These are phyloP conservation scores for Clohesyomyces aquaticus DNA, from an alignment of 495 filamentous ascomycete species.

Conservation along the genomic window DNA sequence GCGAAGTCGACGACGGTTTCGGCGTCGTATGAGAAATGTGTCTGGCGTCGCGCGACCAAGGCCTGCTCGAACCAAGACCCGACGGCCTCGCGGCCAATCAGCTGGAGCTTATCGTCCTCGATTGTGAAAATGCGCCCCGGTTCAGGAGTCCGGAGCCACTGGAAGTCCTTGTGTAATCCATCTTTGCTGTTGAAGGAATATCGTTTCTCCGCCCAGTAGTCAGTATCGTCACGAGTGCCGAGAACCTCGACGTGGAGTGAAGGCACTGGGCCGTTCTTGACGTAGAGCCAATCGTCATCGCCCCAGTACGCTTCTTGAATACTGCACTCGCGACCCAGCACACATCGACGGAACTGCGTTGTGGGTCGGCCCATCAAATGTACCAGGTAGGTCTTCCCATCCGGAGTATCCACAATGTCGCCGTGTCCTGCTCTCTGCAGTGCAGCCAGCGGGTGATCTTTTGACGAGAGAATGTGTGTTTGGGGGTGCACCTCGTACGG, in stretches of 20 bases:
- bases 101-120: constrained; percentile 47
- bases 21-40: constrained; percentile 61
- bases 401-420: constrained; percentile 61
- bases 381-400: constrained; percentile 60
- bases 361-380: constrained; percentile 59
- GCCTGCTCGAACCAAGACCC: constrained; percentile 63
- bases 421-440: constrained; percentile 63
- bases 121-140: constrained; percentile 56
- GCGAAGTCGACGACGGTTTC: constrained; percentile 58
- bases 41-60: constrained; percentile 57
- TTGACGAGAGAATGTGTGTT: constrained; percentile 34
- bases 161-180: constrained; percentile 56
- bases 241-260: constrained; percentile 58
- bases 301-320: constrained; percentile 60
- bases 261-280: constrained; percentile 60
- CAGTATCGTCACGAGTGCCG: constrained; percentile 51
- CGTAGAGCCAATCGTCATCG: constrained; percentile 59
- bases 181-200: constrained; percentile 52
- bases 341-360: constrained; percentile 57
- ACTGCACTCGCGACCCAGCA: constrained; percentile 58
- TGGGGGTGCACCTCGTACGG: constrained; percentile 55
- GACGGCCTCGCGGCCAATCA: constrained; percentile 56
- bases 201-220: constrained; percentile 57
- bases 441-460: constrained; percentile 33
- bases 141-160: constrained; percentile 61